Percentiles rank a stretch among this genome's conserved stretches.
Conservation (phyloP, 768 basidiomycete species). For the Rhizopogon rudus region DNA sequence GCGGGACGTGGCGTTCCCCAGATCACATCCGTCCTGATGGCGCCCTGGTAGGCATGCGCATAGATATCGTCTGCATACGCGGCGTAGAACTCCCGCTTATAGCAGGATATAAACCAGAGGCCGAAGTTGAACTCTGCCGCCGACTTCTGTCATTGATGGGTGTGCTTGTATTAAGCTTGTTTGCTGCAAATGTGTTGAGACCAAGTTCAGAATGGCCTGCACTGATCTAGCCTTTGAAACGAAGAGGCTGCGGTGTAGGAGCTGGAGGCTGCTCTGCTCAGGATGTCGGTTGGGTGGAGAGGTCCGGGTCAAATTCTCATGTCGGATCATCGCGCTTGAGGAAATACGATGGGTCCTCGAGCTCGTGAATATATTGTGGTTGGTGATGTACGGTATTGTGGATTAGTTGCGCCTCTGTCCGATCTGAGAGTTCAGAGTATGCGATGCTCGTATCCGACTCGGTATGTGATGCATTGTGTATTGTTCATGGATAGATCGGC, state of each 20-base stretch:
- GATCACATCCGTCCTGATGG: background rate
- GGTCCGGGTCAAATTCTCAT: background rate
- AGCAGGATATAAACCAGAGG: background rate
- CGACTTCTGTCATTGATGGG: conserved; percentile 18
- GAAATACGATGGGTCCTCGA: conserved; percentile 33
- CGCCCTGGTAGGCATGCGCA: background rate
- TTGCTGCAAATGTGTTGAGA: conserved; percentile 43
- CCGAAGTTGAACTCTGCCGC: background rate
- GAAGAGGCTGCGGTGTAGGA: conserved; percentile 31
- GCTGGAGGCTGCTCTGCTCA: conserved; percentile 9
- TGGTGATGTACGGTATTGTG: background rate
- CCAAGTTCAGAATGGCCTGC: conserved; percentile 49
- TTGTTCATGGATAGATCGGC: conserved; percentile 24
- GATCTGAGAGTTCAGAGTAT: background rate
- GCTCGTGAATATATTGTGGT: conserved; percentile 52
- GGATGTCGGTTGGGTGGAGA: background rate
- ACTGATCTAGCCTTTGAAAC: conserved; percentile 51
- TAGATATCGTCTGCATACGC: background rate
- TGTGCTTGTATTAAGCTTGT: conserved; percentile 21
- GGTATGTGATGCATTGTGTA: conserved; percentile 18
- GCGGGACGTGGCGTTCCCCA: background rate
- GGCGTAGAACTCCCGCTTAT: background rate
- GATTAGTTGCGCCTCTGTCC: conserved; percentile 2
- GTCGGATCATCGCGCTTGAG: conserved; percentile 2
- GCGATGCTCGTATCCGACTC: conserved; percentile 5